Percentiles rank a stretch among this genome's conserved stretches.
These are phyloP conservation scores for Diplotaxis tenuifolia DNA, from an alignment of 345 rosid species.

Conservation along the genomic window DNA sequence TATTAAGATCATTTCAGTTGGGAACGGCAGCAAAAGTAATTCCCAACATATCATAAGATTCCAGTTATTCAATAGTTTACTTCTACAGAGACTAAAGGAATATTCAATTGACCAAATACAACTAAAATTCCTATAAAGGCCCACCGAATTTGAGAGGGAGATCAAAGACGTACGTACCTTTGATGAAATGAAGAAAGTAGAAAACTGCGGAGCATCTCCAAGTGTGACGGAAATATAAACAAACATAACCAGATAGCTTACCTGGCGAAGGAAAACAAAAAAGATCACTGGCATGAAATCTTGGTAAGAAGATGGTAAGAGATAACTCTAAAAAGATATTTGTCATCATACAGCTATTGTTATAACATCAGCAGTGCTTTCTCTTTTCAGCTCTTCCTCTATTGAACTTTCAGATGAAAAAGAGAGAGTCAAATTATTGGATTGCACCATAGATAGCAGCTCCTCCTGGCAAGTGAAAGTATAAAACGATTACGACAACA, in stretches of 20 bases:
- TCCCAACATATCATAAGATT: conserved; percentile 22
- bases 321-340: conserved; percentile 30
- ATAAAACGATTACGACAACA: conserved; percentile 9
- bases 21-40: conserved; percentile 3
- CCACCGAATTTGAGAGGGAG: conserved; percentile 15
- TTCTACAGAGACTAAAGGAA: background rate
- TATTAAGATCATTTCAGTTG: no score
- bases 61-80: background rate
- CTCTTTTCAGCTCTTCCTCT: conserved; percentile 96
- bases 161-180: conserved; percentile 52
- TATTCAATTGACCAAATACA: conserved; percentile 15
- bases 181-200: conserved; percentile 71
- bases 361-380: conserved; percentile 83
- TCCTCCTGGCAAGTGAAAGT: conserved; percentile 58
- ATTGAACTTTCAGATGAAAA: conserved; percentile 97
- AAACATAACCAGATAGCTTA: conserved; percentile 95
- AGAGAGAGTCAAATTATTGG: conserved; percentile 77
- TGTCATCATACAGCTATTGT: conserved; percentile 61
- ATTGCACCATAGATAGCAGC: conserved; percentile 60
- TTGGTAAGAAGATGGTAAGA: conserved; percentile 18
- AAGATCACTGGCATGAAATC: conserved; percentile 1
- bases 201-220: conserved; percentile 65
- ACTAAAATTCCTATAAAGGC: conserved; percentile 18
- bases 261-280: conserved; percentile 44
- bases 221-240: conserved; percentile 82